Percentiles rank a stretch among this genome's conserved stretches.
These are phyloP conservation scores for Aspergillus terreus DNA, from an alignment of 2,329 filamentous ascomycete genomes.

Conservation along the genomic window DNA sequence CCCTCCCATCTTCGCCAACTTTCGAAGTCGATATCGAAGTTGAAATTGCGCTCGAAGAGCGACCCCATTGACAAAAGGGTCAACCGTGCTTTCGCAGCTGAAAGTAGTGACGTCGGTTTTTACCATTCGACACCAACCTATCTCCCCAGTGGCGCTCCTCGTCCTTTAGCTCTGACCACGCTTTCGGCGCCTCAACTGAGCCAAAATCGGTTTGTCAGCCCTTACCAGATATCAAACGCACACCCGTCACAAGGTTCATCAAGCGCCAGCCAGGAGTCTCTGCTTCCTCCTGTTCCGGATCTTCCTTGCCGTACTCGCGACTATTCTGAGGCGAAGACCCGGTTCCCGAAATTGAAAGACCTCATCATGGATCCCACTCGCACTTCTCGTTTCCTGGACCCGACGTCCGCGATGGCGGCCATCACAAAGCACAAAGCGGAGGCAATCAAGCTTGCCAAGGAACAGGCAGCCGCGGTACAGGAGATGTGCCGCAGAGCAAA, in stretches of 20 bases:
- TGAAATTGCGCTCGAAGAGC: slow-evolving; percentile 4
- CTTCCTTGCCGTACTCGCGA: neutral
- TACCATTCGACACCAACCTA: neutral
- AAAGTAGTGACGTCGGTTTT: slow-evolving; percentile 1
- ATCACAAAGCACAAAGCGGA: slow-evolving; percentile 49
- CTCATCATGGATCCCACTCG: slow-evolving; percentile 20
- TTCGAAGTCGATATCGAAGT: slow-evolving; percentile 1
- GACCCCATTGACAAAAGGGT: slow-evolving; percentile 1
- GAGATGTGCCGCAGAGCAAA: slow-evolving; percentile 47
- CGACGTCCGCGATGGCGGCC: slow-evolving; percentile 41
- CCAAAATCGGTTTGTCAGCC: neutral
- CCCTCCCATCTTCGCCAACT: neutral
- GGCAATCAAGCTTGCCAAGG: slow-evolving; percentile 44
- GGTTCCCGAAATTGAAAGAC: neutral
- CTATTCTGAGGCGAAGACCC: neutral
- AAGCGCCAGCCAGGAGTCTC: neutral
- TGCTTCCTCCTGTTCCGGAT: slow-evolving; percentile 1
- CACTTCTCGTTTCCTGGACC: slow-evolving; percentile 35
- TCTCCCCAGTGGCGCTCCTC: neutral
- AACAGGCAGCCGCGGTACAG: slow-evolving; percentile 43
- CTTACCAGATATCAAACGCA: neutral
- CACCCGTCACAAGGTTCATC: neutral
- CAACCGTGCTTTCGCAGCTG: neutral
- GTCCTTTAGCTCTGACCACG: neutral
- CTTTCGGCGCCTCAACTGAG: no score